These are phyloP conservation scores for Fusarium pseudograminearum DNA, from an alignment of 2,329 filamentous ascomycete genomes.

Conservation along the genomic window DNA sequence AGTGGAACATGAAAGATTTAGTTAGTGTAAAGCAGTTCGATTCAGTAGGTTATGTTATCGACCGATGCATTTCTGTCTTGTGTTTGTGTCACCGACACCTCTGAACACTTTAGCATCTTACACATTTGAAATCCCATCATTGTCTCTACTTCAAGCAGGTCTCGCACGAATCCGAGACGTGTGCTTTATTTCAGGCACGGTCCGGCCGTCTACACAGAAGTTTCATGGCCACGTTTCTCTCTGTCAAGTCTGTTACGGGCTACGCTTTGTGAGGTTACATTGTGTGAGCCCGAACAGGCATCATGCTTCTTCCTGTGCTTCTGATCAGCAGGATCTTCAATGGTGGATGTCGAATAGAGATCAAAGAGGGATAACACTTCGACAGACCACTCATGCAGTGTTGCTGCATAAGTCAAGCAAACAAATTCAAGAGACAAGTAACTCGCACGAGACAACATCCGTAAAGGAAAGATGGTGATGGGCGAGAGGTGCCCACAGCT, in stretches of 20 bases:
- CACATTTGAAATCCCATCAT: conserved; percentile 1
- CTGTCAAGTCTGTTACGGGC: conserved; percentile 7
- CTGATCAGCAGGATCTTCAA: conserved; percentile 39
- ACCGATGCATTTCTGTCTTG: conserved; percentile 43
- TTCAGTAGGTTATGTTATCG: conserved; percentile 50
- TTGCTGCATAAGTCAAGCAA: neutral
- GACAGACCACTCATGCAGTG: neutral
- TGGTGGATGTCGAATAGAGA: conserved; percentile 25
- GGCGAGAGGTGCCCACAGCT: conserved; percentile 13
- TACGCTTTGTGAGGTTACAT: conserved; percentile 12
- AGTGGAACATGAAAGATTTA: conserved; percentile 39
- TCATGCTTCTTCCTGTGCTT: conserved; percentile 6
- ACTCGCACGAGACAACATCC: conserved; percentile 6
- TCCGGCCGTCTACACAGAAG: conserved; percentile 24
- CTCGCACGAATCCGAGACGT: conserved; percentile 17
- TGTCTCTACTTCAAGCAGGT: conserved; percentile 18
- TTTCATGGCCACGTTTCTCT: conserved; percentile 30
- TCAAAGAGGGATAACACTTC: conserved; percentile 4
- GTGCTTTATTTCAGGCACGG: conserved; percentile 16
- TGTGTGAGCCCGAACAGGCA: conserved; percentile 16
- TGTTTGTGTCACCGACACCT: conserved; percentile 2
- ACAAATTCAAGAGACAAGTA: neutral
- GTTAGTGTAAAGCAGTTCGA: conserved; percentile 49
- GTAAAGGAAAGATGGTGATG: conserved; percentile 17
- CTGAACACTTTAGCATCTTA: conserved; percentile 9